A percentile compares a stretch with the other conserved stretches of the same genome.
These are phyloP conservation scores for Linaria vulgaris DNA, from an alignment of 257 asterid species.

Conservation along the genomic window DNA sequence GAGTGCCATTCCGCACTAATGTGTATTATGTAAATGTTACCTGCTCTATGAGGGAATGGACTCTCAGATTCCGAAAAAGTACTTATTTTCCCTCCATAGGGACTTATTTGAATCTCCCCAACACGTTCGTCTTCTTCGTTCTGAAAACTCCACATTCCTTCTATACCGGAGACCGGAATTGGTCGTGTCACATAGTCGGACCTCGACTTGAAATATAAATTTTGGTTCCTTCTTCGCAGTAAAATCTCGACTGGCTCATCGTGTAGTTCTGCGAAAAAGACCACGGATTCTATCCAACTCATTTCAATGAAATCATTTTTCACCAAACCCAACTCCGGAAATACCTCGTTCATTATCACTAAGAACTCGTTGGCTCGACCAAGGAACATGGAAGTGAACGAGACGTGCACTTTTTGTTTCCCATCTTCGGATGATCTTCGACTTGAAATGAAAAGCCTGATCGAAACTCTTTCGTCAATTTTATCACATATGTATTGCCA, in stretches of 20 bases:
- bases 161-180: background rate
- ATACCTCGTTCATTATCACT: constrained; percentile 28
- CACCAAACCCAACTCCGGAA: constrained; percentile 37
- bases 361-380: constrained; percentile 34
- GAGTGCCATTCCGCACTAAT: background rate
- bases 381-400: constrained; percentile 33
- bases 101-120: constrained; percentile 1
- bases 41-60: constrained; percentile 23
- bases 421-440: constrained; percentile 15
- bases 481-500: constrained; percentile 33
- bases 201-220: constrained; percentile 10
- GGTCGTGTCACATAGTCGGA: constrained; percentile 6
- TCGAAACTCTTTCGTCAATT: constrained; percentile 21
- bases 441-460: constrained; percentile 23
- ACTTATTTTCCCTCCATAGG: constrained; percentile 18
- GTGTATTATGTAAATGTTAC: constrained; percentile 12
- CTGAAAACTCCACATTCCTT: background rate
- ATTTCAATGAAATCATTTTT: constrained; percentile 36
- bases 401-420: constrained; percentile 24
- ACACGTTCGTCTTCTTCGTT: background rate
- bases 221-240: background rate
- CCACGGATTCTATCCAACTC: constrained; percentile 44
- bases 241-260: constrained; percentile 13
- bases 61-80: constrained; percentile 6
- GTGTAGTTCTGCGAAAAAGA: constrained; percentile 19